A percentile compares a stretch with the other conserved stretches of the same genome.
Conservation (phyloP, 306 rosid genomes). For the Lathyrus sativus region DNA sequence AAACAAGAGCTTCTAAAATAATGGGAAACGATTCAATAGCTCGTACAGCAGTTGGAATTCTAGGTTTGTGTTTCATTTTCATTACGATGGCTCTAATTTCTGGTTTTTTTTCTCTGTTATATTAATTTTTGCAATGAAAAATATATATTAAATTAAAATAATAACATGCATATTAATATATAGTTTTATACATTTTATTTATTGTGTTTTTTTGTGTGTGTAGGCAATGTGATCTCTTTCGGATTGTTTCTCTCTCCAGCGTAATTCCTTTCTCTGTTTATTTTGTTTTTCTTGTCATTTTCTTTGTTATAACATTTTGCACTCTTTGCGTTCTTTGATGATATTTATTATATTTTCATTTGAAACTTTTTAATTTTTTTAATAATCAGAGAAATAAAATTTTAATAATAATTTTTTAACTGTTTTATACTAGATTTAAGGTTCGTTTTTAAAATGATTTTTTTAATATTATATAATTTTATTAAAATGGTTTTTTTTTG, state of each 20-base stretch:
- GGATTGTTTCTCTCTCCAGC: conserved; percentile 72
- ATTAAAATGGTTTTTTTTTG: no score
- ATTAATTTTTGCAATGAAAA: not conserved
- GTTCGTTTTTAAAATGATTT: no score
- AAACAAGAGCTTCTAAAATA: not conserved
- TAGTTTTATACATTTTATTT: not conserved
- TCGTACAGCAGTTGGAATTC: conserved; percentile 52
- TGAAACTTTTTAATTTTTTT: not conserved
- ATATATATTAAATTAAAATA: not conserved
- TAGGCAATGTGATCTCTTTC: conserved; percentile 83
- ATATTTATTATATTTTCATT: not conserved
- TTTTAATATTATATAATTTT: no score
- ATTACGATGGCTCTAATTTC: not conserved
- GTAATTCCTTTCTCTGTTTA: conserved; percentile 42
- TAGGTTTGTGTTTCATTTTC: conserved; percentile 48
- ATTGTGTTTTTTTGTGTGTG: not conserved
- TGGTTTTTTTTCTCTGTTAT: not conserved
- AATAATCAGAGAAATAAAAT: no score
- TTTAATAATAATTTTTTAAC: no score
- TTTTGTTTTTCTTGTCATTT: not conserved
- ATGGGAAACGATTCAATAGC: not conserved
- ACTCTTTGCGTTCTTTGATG: not conserved
- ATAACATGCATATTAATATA: not conserved
- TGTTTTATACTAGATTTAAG: no score
- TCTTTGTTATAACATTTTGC: not conserved